These are phyloP conservation scores for Hypoxylon sp. DNA, from an alignment of 2,329 filamentous ascomycete genomes.

Conservation along the genomic window DNA sequence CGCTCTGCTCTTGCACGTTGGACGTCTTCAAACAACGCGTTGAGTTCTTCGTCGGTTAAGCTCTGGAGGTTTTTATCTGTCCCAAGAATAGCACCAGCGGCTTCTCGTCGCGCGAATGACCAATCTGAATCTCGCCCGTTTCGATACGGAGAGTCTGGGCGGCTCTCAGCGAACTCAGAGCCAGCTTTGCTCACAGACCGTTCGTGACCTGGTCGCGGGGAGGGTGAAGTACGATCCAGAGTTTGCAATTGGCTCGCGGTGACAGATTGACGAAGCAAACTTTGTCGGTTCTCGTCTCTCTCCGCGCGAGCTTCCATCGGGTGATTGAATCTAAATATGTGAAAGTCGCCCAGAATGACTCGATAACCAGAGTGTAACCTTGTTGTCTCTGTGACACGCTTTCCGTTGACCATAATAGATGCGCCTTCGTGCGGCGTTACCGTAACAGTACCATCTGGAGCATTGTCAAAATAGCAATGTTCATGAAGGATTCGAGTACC, in stretches of 20 bases:
- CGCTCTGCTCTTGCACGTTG: slow-evolving; percentile 86
- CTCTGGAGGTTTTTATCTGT: slow-evolving; percentile 92
- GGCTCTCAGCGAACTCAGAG: slow-evolving; percentile 83
- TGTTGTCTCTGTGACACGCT: slow-evolving; percentile 87
- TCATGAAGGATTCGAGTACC: slow-evolving; percentile 93
- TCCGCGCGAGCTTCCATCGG: slow-evolving; percentile 96
- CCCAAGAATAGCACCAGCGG: slow-evolving; percentile 90
- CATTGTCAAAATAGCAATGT: slow-evolving; percentile 94
- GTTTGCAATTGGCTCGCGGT: slow-evolving; percentile 73
- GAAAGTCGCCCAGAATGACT: slow-evolving; percentile 96
- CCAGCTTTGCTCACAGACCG: slow-evolving; percentile 82
- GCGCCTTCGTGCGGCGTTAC: slow-evolving; percentile 91
- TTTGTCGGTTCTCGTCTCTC: slow-evolving; percentile 87
- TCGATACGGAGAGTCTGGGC: slow-evolving; percentile 81
- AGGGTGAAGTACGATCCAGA: slow-evolving; percentile 70
- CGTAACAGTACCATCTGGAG: slow-evolving; percentile 89
- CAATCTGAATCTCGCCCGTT: slow-evolving; percentile 89
- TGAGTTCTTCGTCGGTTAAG: slow-evolving; percentile 93
- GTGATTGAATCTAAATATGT: slow-evolving; percentile 99
- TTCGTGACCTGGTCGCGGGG: slow-evolving; percentile 79
- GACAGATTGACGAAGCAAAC: slow-evolving; percentile 86
- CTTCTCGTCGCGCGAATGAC: slow-evolving; percentile 93
- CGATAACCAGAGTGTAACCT: slow-evolving; percentile 92
- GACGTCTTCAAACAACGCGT: slow-evolving; percentile 93
- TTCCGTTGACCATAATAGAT: slow-evolving; percentile 97